Conservation (phyloP, 768 basidiomycete species). For the Roridomyces roridus region DNA sequence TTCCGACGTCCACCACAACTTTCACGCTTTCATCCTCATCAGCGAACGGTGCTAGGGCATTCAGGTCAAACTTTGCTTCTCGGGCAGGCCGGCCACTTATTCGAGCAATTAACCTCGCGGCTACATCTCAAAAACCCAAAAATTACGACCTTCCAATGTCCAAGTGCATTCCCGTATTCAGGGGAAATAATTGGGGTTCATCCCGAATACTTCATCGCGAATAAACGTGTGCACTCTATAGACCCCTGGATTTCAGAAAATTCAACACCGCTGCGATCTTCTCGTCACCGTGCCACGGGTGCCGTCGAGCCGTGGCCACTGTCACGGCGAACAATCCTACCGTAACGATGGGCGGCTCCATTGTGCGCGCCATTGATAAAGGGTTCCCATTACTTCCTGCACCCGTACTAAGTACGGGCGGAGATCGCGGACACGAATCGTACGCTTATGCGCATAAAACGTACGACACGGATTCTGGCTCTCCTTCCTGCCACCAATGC, state of each 20-base stretch:
- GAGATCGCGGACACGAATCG: not conserved
- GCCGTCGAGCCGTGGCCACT: conserved; percentile 1
- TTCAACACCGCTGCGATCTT: conserved; percentile 1
- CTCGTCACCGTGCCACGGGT: too few species aligned
- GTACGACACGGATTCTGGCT: conserved; percentile 2
- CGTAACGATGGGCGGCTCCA: conserved; percentile 1
- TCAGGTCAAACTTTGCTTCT: conserved; percentile 2
- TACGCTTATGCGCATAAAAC: not conserved
- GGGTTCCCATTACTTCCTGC: not conserved
- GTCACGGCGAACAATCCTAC: conserved; percentile 8
- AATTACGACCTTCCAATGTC: not conserved
- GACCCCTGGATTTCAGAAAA: not conserved
- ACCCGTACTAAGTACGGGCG: conserved; percentile 2
- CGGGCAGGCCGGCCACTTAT: not conserved
- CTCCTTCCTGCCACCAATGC: conserved; percentile 5
- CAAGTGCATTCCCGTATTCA: conserved; percentile 2
- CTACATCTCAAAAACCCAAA: conserved; percentile 1
- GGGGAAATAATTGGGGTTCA: not conserved
- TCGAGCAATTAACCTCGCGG: not conserved
- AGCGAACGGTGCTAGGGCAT: not conserved
- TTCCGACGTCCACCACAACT: not conserved
- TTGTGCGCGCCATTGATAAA: conserved; percentile 10
- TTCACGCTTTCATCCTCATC: conserved; percentile 2
- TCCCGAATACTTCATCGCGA: not conserved
- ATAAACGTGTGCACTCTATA: not conserved